These are phyloP conservation scores for Calonectria hongkongensis DNA, from an alignment of 2,329 filamentous ascomycete genomes.

Conservation along the genomic window DNA sequence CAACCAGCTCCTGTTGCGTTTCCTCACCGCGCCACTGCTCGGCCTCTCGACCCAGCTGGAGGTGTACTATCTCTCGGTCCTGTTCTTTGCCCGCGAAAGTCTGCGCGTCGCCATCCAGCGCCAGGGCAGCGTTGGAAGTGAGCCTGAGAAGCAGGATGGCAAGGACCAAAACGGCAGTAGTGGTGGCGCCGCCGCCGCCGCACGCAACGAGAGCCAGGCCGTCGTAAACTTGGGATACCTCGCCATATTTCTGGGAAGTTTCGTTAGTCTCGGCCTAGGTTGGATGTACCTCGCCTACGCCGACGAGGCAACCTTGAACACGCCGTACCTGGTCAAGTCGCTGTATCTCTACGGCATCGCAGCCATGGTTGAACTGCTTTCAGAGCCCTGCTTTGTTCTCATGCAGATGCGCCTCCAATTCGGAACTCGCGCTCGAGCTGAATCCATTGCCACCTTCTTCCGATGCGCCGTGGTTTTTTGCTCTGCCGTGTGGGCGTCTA, in stretches of 20 bases:
- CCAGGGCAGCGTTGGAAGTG: slow-evolving; percentile 65
- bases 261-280: slow-evolving; percentile 79
- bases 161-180: slow-evolving; percentile 30
- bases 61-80: slow-evolving; percentile 92
- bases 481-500: slow-evolving; percentile 78
- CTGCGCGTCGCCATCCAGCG: slow-evolving; percentile 93
- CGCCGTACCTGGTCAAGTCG: slow-evolving; percentile 77
- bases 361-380: slow-evolving; percentile 83
- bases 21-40: slow-evolving; percentile 88
- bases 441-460: slow-evolving; percentile 86
- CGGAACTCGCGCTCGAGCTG: slow-evolving; percentile 86
- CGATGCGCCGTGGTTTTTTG: slow-evolving; percentile 86
- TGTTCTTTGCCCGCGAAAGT: slow-evolving; percentile 95
- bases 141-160: slow-evolving; percentile 28
- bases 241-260: slow-evolving; percentile 80
- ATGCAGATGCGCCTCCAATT: slow-evolving; percentile 89
- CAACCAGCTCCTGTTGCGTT: slow-evolving; percentile 93
- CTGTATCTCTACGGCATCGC: slow-evolving; percentile 74
- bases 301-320: slow-evolving; percentile 68
- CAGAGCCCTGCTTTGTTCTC: slow-evolving; percentile 92
- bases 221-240: slow-evolving; percentile 93
- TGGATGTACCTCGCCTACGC: slow-evolving; percentile 78
- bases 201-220: slow-evolving; percentile 75
- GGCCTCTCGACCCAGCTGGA: slow-evolving; percentile 93
- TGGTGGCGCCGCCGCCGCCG: slow-evolving; percentile 34